phyloP scores from a whole-genome alignment of 495 filamentous ascomycete genomes.

The Apodospora peruviana region DNA sequence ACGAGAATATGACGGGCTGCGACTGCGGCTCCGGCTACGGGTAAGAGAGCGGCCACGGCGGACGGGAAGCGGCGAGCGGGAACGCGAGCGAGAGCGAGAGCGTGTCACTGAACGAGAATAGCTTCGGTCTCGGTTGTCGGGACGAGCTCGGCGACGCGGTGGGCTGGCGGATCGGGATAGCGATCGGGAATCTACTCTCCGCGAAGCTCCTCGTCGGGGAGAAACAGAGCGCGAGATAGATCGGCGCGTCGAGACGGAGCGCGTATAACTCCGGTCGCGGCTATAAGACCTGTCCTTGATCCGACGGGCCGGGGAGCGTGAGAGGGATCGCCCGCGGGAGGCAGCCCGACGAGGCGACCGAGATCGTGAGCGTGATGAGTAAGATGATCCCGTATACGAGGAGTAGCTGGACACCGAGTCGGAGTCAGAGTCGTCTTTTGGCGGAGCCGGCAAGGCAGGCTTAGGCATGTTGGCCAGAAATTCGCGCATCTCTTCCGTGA shows the following conservation, averaged over 20 bases:
- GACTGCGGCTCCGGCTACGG: conserved; percentile 14
- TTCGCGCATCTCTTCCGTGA: conserved; percentile 95
- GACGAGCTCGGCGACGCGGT: conserved; percentile 8
- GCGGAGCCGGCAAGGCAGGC: conserved; percentile 63
- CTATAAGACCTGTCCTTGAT: conserved; percentile 31
- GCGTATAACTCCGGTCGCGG: conserved; percentile 29
- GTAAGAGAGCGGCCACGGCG: background rate
- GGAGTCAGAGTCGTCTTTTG: conserved; percentile 50
- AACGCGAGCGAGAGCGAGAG: conserved; percentile 4
- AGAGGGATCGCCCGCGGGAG: conserved; percentile 23
- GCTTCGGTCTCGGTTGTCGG: conserved; percentile 16
- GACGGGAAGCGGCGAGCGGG: background rate
- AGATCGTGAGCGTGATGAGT: conserved; percentile 41
- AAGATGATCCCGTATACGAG: conserved; percentile 53
- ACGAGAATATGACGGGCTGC: conserved; percentile 12
- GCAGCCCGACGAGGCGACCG: conserved; percentile 28
- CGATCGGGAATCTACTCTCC: conserved; percentile 7
- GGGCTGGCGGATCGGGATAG: conserved; percentile 27
- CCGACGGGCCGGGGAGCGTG: conserved; percentile 36
- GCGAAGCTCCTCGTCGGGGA: conserved; percentile 20
- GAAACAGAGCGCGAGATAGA: conserved; percentile 26
- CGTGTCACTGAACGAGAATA: conserved; percentile 20
- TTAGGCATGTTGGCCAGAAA: conserved; percentile 80
- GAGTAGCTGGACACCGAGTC: conserved; percentile 63
- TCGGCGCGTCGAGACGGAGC: conserved; percentile 29